Percentiles rank a stretch among this genome's conserved stretches.
Conservation (phyloP, 1,284 basidiomycete genomes). For the Boletellus deceptivus region DNA sequence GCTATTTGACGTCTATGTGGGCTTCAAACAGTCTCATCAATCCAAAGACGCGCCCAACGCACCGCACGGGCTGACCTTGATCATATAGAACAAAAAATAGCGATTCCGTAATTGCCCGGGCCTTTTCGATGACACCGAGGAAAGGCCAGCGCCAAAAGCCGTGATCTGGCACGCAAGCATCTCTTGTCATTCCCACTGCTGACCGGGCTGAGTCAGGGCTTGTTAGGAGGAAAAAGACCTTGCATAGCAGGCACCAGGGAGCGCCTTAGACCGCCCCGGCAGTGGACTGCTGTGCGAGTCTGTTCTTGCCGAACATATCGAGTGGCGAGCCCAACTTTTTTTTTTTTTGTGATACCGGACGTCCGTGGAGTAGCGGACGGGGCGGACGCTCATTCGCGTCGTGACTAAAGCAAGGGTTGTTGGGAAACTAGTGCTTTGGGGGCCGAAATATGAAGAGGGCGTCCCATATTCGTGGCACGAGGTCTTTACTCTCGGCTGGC, state of each 20-base stretch:
- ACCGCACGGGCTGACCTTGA: too few species aligned
- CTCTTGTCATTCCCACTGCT: too few species aligned
- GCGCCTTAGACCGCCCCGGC: slow-evolving; percentile 56
- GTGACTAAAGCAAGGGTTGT: slow-evolving; percentile 28
- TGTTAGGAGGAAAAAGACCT: too few species aligned
- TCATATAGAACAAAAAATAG: too few species aligned
- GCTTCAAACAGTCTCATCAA: too few species aligned
- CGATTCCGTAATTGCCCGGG: too few species aligned
- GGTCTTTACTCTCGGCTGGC: slow-evolving; percentile 4
- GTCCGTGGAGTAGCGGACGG: slow-evolving; percentile 22
- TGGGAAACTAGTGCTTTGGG: slow-evolving; percentile 12
- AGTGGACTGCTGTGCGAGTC: slow-evolving; percentile 32
- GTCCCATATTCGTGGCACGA: not conserved
- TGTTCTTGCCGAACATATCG: slow-evolving; percentile 31
- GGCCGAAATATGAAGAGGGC: not conserved
- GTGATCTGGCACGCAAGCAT: too few species aligned
- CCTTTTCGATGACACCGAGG: too few species aligned
- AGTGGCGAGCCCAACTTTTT: slow-evolving; percentile 36
- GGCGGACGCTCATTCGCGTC: not conserved
- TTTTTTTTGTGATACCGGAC: slow-evolving; percentile 25
- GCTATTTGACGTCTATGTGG: too few species aligned
- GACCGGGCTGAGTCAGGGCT: too few species aligned
- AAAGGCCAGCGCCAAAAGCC: too few species aligned
- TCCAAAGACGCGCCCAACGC: too few species aligned
- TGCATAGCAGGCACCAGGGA: slow-evolving; percentile 35